Evolutionary conservation across 805 yeast species (phyloP).

Genomic region (Vanderwaltozyma yarrowii): DNA sequence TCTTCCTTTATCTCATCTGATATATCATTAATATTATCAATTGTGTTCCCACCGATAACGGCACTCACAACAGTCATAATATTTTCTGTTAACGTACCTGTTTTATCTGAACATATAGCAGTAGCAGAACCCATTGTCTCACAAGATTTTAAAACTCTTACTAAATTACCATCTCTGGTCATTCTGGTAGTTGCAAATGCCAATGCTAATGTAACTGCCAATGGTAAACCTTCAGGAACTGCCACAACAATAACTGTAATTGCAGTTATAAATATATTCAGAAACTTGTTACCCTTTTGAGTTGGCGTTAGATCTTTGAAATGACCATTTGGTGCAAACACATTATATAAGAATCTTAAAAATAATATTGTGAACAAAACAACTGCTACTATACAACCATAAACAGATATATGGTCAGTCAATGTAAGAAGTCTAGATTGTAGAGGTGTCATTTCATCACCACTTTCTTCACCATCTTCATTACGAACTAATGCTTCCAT

Average conservation of each 20-base stretch:
- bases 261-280: slow-evolving; percentile 81
- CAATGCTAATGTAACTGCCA: slow-evolving; percentile 91
- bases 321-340: slow-evolving; percentile 36
- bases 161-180: slow-evolving; percentile 94
- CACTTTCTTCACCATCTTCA: neutral
- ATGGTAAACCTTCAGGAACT: slow-evolving; percentile 97
- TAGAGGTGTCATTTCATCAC: slow-evolving; percentile 74
- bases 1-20: slow-evolving; percentile 11
- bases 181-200: slow-evolving; percentile 98
- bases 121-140: slow-evolving; percentile 99
- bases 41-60: slow-evolving; percentile 44
- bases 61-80: slow-evolving; percentile 85
- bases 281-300: slow-evolving; percentile 72
- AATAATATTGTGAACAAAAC: slow-evolving; percentile 73
- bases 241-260: slow-evolving; percentile 94
- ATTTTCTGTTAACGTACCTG: slow-evolving; percentile 94
- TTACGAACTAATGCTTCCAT: slow-evolving; percentile 54
- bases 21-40: slow-evolving; percentile 15
- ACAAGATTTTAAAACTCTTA: slow-evolving; percentile 86
- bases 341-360: slow-evolving; percentile 55
- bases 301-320: slow-evolving; percentile 43
- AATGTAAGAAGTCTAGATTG: slow-evolving; percentile 70
- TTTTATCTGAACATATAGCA: slow-evolving; percentile 92
- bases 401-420: slow-evolving; percentile 92
- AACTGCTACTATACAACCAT: slow-evolving; percentile 79